A percentile compares a stretch with the other conserved stretches of the same genome.
phyloP scores from a whole-genome alignment of 179 eudicot species.

The Heliamphora pulchella region DNA sequence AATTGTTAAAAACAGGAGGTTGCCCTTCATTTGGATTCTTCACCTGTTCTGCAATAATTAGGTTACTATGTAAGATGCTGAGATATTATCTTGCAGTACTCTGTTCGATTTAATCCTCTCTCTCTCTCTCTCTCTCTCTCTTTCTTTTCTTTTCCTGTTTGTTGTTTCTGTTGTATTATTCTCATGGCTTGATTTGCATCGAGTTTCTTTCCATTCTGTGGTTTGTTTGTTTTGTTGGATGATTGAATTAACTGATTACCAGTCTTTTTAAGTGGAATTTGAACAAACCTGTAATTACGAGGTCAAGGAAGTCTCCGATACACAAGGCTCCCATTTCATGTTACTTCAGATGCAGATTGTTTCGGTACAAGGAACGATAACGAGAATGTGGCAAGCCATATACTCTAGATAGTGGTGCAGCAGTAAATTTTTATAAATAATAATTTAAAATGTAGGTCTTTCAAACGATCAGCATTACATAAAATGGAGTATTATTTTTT shows the following conservation, averaged over 20 bases:
- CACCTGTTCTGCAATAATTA: background rate
- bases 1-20: background rate
- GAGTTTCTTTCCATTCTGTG: background rate
- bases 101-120: background rate
- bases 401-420: too few relatives aligned
- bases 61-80: background rate
- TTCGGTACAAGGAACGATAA: too few relatives aligned
- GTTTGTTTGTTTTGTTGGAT: background rate
- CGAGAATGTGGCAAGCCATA: too few relatives aligned
- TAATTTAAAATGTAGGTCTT: too few relatives aligned
- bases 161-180: background rate
- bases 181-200: background rate
- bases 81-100: background rate
- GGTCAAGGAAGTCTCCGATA: too few relatives aligned
- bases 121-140: background rate
- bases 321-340: too few relatives aligned
- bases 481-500: too few relatives aligned
- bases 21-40: background rate
- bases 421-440: too few relatives aligned
- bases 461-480: too few relatives aligned
- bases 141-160: too few relatives aligned
- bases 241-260: background rate
- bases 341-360: too few relatives aligned
- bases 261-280: background rate
- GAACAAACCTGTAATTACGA: too few relatives aligned